phyloP scores from a whole-genome alignment of 306 rosid genomes.

The Dryas alaskensis region DNA sequence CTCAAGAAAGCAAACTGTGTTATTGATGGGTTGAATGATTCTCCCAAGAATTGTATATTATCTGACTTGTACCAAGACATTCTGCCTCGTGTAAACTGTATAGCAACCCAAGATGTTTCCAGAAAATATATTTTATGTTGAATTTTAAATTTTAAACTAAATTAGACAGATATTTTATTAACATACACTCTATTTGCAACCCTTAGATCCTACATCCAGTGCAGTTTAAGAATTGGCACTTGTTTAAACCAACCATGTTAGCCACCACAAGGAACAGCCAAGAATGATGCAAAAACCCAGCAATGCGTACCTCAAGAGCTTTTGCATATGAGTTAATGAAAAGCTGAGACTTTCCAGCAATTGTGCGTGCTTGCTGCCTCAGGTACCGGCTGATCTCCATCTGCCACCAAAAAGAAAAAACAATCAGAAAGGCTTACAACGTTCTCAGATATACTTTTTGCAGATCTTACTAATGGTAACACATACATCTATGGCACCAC shows the following conservation, averaged over 20 bases:
- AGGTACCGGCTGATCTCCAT: conserved; percentile 95
- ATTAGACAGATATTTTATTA: not conserved
- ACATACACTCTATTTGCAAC: not conserved
- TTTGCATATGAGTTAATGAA: conserved; percentile 95
- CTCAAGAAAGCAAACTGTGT: too few species aligned
- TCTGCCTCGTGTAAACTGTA: not conserved
- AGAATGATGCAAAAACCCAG: not conserved
- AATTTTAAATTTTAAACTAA: not conserved
- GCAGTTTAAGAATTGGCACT: not conserved
- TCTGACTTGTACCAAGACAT: not conserved
- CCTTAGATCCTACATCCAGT: not conserved
- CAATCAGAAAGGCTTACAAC: not conserved
- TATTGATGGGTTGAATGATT: too few species aligned
- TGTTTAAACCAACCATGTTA: not conserved
- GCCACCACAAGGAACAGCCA: not conserved
- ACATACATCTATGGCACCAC: conserved; percentile 97
- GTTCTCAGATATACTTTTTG: not conserved
- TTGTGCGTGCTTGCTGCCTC: conserved; percentile 90
- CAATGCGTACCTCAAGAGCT: conserved; percentile 77
- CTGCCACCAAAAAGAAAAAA: conserved; percentile 45
- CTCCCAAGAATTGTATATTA: too few species aligned
- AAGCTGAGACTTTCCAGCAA: conserved; percentile 89
- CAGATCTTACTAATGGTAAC: conserved; percentile 10
- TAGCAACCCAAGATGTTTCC: not conserved
- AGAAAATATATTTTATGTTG: not conserved